Conservation (phyloP, 306 rosid species). For the Begonia fuchsioides region DNA sequence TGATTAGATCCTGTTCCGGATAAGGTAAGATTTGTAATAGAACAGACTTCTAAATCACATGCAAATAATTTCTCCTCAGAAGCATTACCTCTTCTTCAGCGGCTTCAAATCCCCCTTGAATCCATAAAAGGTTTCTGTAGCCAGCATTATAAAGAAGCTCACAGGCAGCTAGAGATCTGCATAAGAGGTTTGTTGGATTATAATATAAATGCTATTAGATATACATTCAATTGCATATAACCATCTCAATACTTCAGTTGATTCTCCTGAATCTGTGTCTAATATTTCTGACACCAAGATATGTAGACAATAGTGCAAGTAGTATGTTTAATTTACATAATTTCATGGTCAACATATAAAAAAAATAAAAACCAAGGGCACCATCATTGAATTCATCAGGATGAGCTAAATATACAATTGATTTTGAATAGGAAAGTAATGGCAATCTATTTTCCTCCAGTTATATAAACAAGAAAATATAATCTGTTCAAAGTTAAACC, state of each 20-base stretch:
- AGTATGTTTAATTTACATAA: too few species aligned
- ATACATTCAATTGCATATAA: neutral
- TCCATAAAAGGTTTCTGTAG: conserved; percentile 82
- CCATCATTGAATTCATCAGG: too few species aligned
- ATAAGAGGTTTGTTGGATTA: conserved; percentile 13
- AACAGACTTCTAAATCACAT: conserved; percentile 7
- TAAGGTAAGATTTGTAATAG: conserved; percentile 9
- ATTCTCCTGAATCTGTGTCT: too few species aligned
- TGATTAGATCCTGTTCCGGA: conserved; percentile 64
- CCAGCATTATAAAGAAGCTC: conserved; percentile 72
- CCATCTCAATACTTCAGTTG: neutral
- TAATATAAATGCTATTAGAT: conserved; percentile 2
- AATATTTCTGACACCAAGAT: too few species aligned
- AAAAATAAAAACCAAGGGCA: too few species aligned
- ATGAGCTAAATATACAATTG: too few species aligned
- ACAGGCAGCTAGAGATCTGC: conserved; percentile 86
- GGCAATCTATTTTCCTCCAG: too few species aligned
- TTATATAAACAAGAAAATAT: too few species aligned
- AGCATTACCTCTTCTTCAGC: conserved; percentile 72
- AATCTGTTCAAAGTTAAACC: too few species aligned
- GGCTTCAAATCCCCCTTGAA: conserved; percentile 84
- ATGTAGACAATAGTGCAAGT: too few species aligned
- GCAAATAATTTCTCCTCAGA: neutral
- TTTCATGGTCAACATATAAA: too few species aligned
- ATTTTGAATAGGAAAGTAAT: too few species aligned